Evolutionary conservation across 2,329 filamentous ascomycete species (phyloP).

Genomic region (Xylaria sp.): DNA sequence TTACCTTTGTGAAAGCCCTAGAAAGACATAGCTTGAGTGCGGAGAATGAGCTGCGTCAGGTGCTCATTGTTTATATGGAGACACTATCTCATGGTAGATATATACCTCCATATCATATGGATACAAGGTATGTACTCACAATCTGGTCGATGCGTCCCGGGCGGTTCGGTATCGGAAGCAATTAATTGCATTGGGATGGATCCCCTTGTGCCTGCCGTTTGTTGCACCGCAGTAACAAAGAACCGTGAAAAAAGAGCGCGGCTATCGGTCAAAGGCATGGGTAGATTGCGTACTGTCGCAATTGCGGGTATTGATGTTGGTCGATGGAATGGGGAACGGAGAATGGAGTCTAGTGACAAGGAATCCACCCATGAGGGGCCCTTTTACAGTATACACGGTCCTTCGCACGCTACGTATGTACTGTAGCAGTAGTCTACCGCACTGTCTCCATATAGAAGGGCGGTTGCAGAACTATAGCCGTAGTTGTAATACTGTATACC

Average conservation of each 20-base stretch:
- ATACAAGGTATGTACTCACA: too few species aligned
- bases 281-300: too few species aligned
- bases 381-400: too few species aligned
- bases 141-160: neutral
- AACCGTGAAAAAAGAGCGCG: neutral
- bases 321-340: too few species aligned
- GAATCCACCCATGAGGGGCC: too few species aligned
- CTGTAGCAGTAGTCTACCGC: too few species aligned
- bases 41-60: neutral
- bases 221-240: neutral
- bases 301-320: too few species aligned
- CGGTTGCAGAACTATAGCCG: slow-evolving; percentile 6
- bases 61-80: neutral
- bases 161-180: slow-evolving; percentile 17
- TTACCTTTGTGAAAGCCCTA: neutral
- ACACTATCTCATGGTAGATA: neutral
- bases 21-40: neutral
- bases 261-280: too few species aligned
- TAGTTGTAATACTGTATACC: neutral
- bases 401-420: too few species aligned
- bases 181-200: neutral
- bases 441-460: neutral
- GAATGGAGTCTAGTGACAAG: too few species aligned
- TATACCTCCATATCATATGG: neutral
- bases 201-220: neutral